Percentiles rank a stretch among this genome's conserved stretches.
Conservation (phyloP, 75 land plant species). For the Ceratopteris richardii region DNA sequence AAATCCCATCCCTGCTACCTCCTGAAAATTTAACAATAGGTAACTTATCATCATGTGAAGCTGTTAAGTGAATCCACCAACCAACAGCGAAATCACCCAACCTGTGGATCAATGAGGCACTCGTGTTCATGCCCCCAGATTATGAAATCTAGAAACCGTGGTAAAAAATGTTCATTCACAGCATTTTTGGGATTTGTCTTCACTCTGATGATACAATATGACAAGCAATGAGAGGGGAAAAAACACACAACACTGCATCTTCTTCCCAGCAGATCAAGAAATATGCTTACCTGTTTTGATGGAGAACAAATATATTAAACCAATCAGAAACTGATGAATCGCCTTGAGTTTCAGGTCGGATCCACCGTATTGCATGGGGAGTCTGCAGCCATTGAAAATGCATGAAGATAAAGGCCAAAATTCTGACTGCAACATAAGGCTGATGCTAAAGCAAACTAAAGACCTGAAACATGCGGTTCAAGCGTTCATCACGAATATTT, state of each 20-base stretch:
- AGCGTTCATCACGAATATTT: slow-evolving; percentile 93
- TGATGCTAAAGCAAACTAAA: not conserved
- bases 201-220: slow-evolving; percentile 33
- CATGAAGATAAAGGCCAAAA: not conserved
- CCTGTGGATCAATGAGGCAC: slow-evolving; percentile 95
- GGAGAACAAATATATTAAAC: slow-evolving; percentile 96
- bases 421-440: not conserved
- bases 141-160: slow-evolving; percentile 84
- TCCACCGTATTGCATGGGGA: slow-evolving; percentile 97
- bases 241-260: too few relatives aligned
- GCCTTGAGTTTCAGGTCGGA: slow-evolving; percentile 81
- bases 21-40: slow-evolving; percentile 31
- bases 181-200: slow-evolving; percentile 98
- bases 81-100: not conserved
- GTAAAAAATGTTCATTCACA: slow-evolving; percentile 93
- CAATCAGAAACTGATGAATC: slow-evolving; percentile 69
- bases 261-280: too few relatives aligned
- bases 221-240: too few relatives aligned
- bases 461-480: slow-evolving; percentile 99
- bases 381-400: slow-evolving; percentile 41
- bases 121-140: slow-evolving; percentile 99
- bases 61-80: not conserved
- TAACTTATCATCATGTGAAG: not conserved
- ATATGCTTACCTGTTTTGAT: slow-evolving; percentile 77
- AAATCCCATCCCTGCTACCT: slow-evolving; percentile 96